These are phyloP conservation scores for Plenodomus lindquistii DNA, from an alignment of 2,329 filamentous ascomycete genomes.

Conservation along the genomic window DNA sequence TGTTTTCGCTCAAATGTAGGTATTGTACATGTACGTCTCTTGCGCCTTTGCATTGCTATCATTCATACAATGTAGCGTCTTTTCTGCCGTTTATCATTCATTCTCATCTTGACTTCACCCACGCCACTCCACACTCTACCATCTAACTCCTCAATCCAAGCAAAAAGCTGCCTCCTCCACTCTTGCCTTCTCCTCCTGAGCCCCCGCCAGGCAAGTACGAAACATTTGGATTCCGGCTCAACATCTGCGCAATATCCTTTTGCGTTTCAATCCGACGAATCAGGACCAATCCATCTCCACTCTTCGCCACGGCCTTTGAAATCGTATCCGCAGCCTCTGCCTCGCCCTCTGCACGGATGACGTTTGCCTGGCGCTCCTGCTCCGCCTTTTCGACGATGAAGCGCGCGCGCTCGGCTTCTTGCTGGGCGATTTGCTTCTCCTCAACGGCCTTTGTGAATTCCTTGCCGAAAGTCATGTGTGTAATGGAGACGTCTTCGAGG, in stretches of 20 bases:
- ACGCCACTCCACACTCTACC: not conserved
- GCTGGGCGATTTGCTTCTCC: conserved; percentile 99
- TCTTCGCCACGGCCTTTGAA: conserved; percentile 88
- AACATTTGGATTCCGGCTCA: conserved; percentile 91
- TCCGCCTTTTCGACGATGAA: conserved; percentile 99
- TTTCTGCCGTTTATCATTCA: not conserved
- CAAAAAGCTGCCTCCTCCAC: conserved; percentile 65
- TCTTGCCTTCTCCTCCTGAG: conserved; percentile 60
- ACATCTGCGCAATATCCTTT: conserved; percentile 89
- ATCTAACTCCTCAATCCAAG: conserved; percentile 62
- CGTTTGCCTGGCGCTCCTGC: conserved; percentile 97
- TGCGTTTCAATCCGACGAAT: conserved; percentile 97
- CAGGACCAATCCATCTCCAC: conserved; percentile 89
- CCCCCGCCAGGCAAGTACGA: conserved; percentile 83
- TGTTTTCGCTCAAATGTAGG: not conserved
- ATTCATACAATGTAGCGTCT: not conserved
- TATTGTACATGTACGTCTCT: not conserved
- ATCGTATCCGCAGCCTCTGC: conserved; percentile 96
- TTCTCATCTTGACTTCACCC: conserved; percentile 1
- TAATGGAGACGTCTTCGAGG: conserved; percentile 98
- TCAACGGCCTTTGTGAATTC: conserved; percentile 99
- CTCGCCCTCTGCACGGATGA: conserved; percentile 97
- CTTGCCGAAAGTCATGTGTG: conserved; percentile 99
- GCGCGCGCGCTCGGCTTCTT: conserved; percentile 93
- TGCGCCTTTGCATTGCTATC: not conserved